These are phyloP conservation scores for Pistacia vera DNA, from an alignment of 345 rosid genomes.

Conservation along the genomic window DNA sequence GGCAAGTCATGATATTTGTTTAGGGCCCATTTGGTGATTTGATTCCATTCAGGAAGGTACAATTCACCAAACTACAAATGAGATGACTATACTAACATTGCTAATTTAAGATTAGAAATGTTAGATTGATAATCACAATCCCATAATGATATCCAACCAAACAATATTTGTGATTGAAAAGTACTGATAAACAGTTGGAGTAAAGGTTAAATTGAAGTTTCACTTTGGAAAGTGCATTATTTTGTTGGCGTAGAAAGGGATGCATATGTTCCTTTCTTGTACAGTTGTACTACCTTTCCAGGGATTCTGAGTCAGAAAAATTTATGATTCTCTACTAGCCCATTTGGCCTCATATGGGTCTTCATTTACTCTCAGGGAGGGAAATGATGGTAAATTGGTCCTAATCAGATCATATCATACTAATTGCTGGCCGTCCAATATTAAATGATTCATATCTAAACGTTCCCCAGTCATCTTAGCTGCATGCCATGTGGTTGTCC, in stretches of 20 bases:
- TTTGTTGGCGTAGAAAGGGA: not conserved
- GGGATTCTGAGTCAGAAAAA: conserved; percentile 22
- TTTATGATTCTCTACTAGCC: not conserved
- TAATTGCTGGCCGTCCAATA: not conserved
- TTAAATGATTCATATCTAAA: not conserved
- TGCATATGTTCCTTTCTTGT: conserved; percentile 3
- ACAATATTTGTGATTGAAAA: no score
- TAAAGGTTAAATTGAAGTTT: not conserved
- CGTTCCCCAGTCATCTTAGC: not conserved
- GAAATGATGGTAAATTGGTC: not conserved
- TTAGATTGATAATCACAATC: no score
- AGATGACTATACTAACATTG: not conserved
- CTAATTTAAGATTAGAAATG: no score
- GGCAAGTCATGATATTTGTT: not conserved
- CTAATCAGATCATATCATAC: not conserved
- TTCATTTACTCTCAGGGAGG: not conserved
- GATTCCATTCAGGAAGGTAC: not conserved
- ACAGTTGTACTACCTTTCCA: not conserved
- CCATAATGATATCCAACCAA: no score
- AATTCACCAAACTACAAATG: not conserved
- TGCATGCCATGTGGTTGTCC: not conserved
- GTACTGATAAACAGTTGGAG: no score
- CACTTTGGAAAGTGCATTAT: not conserved
- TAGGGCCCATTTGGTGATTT: not conserved
- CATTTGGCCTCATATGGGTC: conserved; percentile 10